Conservation (phyloP, 352 stramenopile genomes). For the Pythium phragmitis region DNA sequence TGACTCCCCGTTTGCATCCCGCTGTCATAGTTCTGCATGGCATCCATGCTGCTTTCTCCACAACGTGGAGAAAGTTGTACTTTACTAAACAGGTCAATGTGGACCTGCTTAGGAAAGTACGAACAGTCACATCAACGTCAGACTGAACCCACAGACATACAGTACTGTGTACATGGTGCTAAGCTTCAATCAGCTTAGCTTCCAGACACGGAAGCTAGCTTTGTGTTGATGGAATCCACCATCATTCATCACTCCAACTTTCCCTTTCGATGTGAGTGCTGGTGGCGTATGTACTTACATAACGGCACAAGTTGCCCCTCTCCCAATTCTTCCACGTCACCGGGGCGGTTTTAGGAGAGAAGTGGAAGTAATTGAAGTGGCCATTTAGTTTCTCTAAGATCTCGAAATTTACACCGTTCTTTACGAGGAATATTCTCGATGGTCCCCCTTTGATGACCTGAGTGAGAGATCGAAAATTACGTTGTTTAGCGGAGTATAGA, state of each 20-base stretch:
- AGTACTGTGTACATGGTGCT: no score
- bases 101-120: no score
- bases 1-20: no score
- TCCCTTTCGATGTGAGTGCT: not conserved
- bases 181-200: no score
- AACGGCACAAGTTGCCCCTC: not conserved
- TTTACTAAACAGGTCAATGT: no score
- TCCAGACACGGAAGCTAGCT: no score
- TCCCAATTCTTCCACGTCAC: constrained; percentile 28
- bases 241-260: not conserved
- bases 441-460: not conserved
- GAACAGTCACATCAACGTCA: no score
- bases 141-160: no score
- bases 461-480: constrained; percentile 18
- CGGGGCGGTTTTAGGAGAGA: constrained; percentile 22
- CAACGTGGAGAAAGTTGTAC: no score
- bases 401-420: constrained; percentile 22
- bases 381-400: constrained; percentile 13
- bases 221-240: not conserved
- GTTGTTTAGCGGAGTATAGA: not conserved
- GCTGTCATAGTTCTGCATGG: no score
- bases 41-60: no score
- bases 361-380: constrained; percentile 25
- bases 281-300: not conserved
- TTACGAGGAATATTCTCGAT: constrained; percentile 31